phyloP scores from a whole-genome alignment of 768 basidiomycete species.

The Lactifluus echinatus region DNA sequence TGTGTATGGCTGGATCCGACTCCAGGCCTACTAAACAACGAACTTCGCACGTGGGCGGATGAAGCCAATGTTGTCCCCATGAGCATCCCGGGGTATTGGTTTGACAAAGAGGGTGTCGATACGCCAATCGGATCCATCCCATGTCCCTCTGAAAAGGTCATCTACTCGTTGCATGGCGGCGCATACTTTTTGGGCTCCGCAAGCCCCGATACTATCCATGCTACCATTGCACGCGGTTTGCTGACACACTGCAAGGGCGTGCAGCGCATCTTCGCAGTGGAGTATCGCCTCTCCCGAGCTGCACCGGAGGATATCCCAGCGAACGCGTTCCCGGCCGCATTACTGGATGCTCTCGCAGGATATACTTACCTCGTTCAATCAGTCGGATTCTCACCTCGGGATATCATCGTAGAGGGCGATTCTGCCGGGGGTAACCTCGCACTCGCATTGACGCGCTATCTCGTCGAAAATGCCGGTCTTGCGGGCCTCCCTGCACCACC shows the following conservation, averaged over 20 bases:
- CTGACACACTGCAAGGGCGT: constrained; percentile 7
- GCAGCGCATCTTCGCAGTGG: constrained; percentile 7
- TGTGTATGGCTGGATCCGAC: constrained; percentile 14
- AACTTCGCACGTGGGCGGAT: constrained; percentile 13
- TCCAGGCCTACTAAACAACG: constrained; percentile 2
- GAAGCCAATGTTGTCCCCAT: constrained; percentile 14
- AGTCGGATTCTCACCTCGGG: not conserved
- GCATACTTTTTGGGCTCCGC: constrained; percentile 7
- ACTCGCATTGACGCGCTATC: not conserved
- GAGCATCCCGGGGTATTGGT: constrained; percentile 21
- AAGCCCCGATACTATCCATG: not conserved
- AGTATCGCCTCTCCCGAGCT: constrained; percentile 15
- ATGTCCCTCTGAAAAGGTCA: constrained; percentile 5
- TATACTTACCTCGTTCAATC: not conserved
- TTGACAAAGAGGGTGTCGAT: not conserved
- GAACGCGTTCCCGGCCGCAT: not conserved
- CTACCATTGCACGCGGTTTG: not conserved
- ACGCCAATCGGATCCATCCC: not conserved
- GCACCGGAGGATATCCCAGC: not conserved
- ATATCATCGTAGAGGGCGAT: not conserved
- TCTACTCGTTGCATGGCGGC: constrained; percentile 18
- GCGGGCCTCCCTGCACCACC: not conserved
- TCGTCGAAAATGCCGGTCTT: not conserved
- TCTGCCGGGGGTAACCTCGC: not conserved
- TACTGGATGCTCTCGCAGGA: not conserved